phyloP scores from a whole-genome alignment of 2,329 filamentous ascomycete species.

The Calonectria honghensis region DNA sequence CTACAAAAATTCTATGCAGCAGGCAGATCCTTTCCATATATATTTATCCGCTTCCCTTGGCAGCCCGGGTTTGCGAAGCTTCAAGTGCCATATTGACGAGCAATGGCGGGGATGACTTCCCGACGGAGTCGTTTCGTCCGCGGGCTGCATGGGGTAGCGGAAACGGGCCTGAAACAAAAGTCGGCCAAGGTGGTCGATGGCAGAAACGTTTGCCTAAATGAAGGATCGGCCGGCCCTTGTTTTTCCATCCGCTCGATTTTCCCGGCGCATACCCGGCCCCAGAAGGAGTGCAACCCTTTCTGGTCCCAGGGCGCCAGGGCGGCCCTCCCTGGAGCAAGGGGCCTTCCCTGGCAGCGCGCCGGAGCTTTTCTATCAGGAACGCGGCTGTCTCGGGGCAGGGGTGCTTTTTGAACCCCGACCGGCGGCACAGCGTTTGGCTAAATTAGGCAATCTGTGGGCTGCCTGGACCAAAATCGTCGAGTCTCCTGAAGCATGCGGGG shows the following conservation, averaged over 20 bases:
- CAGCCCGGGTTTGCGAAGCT: neutral
- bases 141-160: constrained; percentile 25
- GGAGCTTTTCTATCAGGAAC: constrained; percentile 15
- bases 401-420: constrained; percentile 13
- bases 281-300: constrained; percentile 18
- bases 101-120: constrained; percentile 15
- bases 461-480: neutral
- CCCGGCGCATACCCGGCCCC: constrained; percentile 8
- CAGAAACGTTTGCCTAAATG: constrained; percentile 43
- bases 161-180: constrained; percentile 50
- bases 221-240: constrained; percentile 40
- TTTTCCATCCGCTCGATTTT: constrained; percentile 50
- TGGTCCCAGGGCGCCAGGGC: no score
- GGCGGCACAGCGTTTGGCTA: neutral
- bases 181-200: constrained; percentile 7
- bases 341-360: neutral
- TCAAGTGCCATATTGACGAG: constrained; percentile 12
- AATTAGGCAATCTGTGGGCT: constrained; percentile 12
- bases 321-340: neutral
- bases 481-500: constrained; percentile 22
- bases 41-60: neutral
- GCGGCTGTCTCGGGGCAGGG: constrained; percentile 21
- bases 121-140: constrained; percentile 35
- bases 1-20: constrained; percentile 10
- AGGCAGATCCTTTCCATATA: neutral